phyloP scores from a whole-genome alignment of 2,329 filamentous ascomycete species.

The Mycosphaerelloides madeirae region DNA sequence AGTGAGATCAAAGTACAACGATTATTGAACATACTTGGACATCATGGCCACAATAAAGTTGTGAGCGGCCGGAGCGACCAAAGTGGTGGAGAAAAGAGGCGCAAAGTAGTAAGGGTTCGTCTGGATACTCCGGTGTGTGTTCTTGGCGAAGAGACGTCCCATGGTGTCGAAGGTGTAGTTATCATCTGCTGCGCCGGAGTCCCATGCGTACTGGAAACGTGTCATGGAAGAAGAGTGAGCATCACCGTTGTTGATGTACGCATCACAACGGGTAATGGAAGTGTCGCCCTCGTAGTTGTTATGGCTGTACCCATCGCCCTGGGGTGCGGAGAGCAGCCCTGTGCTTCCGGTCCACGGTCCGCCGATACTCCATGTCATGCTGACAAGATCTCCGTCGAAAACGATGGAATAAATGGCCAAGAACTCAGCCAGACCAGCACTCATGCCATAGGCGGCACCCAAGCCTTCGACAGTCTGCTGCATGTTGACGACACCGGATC shows the following conservation, averaged over 20 bases:
- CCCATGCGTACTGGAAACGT: conserved; percentile 15
- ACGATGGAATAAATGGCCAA: conserved; percentile 29
- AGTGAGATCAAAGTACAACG: too few species aligned
- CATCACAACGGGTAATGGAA: conserved; percentile 28
- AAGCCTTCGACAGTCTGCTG: conserved; percentile 12
- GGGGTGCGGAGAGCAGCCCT: not conserved
- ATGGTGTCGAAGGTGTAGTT: conserved; percentile 16
- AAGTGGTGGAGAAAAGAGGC: conserved; percentile 20
- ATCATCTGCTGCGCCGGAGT: not conserved
- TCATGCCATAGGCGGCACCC: conserved; percentile 9
- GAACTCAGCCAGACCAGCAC: conserved; percentile 16
- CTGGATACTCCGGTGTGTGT: conserved; percentile 20
- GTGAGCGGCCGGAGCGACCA: conserved; percentile 15
- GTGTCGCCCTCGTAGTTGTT: conserved; percentile 33
- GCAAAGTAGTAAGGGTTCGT: conserved; percentile 7
- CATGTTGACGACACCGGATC: conserved; percentile 8
- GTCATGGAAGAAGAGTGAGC: conserved; percentile 13
- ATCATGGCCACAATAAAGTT: conserved; percentile 20
- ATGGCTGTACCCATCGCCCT: conserved; percentile 22
- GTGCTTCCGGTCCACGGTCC: conserved; percentile 2
- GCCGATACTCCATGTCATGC: conserved; percentile 20
- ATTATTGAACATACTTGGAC: too few species aligned
- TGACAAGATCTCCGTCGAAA: conserved; percentile 15
- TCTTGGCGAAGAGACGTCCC: conserved; percentile 11
- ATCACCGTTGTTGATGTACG: conserved; percentile 21